Percentiles rank a stretch among this genome's conserved stretches.
phyloP scores from a whole-genome alignment of 371 early-diverging fungal genomes.

The Apophysomyces elegans region DNA sequence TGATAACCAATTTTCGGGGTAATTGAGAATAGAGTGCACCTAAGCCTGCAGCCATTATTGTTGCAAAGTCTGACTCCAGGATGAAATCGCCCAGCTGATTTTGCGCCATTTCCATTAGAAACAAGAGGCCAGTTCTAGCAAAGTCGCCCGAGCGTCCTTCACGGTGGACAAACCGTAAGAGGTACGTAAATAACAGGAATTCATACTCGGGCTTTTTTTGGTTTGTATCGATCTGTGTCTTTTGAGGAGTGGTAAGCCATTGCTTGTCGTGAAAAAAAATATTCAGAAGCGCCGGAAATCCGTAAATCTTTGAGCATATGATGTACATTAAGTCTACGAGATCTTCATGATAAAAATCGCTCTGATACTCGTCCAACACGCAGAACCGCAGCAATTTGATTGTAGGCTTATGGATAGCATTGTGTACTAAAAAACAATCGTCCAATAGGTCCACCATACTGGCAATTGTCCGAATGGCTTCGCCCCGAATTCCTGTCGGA shows the following conservation, averaged over 20 bases:
- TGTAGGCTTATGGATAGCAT: slow-evolving; percentile 88
- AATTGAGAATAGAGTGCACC: slow-evolving; percentile 93
- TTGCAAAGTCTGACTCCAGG: slow-evolving; percentile 79
- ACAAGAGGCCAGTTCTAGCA: slow-evolving; percentile 88
- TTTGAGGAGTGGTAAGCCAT: slow-evolving; percentile 74
- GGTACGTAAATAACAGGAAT: slow-evolving; percentile 85
- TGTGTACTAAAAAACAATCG: slow-evolving; percentile 87
- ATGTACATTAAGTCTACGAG: slow-evolving; percentile 89
- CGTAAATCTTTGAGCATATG: slow-evolving; percentile 90
- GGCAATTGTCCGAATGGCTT: slow-evolving; percentile 82
- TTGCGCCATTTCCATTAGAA: slow-evolving; percentile 84
- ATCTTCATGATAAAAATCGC: slow-evolving; percentile 79
- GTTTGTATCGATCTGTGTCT: slow-evolving; percentile 34
- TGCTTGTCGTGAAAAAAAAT: slow-evolving; percentile 89
- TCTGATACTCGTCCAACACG: slow-evolving; percentile 60
- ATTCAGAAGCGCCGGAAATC: slow-evolving; percentile 83
- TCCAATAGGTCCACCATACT: slow-evolving; percentile 85
- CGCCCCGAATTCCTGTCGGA: slow-evolving; percentile 87
- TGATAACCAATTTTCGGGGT: slow-evolving; percentile 77
- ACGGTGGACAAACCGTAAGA: slow-evolving; percentile 84
- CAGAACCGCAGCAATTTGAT: slow-evolving; percentile 77
- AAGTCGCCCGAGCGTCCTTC: slow-evolving; percentile 90
- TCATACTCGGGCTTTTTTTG: slow-evolving; percentile 68
- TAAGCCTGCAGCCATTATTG: slow-evolving; percentile 83
- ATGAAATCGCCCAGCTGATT: slow-evolving; percentile 81